Percentiles rank a stretch among this genome's conserved stretches.
Conservation (phyloP, 2,329 filamentous ascomycete species). For the Fusarium sp. region DNA sequence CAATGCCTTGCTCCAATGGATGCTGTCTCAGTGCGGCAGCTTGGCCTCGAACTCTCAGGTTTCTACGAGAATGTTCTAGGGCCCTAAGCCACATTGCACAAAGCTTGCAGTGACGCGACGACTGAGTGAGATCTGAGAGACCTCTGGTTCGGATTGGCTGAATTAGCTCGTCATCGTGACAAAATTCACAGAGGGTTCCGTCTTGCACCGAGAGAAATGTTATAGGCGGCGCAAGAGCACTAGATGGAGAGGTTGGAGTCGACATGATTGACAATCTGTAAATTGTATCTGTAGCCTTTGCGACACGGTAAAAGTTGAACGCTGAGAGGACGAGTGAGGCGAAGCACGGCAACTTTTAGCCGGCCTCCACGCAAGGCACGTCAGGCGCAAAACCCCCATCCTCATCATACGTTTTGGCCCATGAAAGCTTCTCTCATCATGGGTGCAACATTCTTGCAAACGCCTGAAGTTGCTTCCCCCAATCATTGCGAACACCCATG, state of each 20-base stretch:
- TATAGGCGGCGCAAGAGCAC: too few relatives aligned
- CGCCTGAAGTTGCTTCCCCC: background rate
- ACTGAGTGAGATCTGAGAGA: background rate
- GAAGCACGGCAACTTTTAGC: background rate
- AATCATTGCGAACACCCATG: conserved; percentile 1
- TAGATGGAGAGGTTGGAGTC: background rate
- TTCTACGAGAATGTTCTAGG: background rate
- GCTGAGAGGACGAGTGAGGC: background rate
- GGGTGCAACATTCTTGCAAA: background rate
- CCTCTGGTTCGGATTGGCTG: background rate
- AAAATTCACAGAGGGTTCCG: conserved; percentile 7
- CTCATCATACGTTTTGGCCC: too few relatives aligned
- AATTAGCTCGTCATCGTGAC: background rate
- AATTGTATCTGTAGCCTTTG: background rate
- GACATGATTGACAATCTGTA: background rate
- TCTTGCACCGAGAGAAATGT: background rate
- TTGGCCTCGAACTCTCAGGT: background rate
- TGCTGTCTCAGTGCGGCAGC: background rate
- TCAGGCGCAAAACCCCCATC: background rate
- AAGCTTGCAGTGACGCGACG: background rate
- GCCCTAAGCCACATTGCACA: conserved; percentile 4
- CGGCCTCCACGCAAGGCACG: background rate
- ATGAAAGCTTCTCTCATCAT: background rate
- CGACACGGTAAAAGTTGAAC: background rate
- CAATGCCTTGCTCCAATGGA: background rate